Evolutionary conservation across 306 rosid species (phyloP).

Genomic region (Cucumis hystrix): DNA sequence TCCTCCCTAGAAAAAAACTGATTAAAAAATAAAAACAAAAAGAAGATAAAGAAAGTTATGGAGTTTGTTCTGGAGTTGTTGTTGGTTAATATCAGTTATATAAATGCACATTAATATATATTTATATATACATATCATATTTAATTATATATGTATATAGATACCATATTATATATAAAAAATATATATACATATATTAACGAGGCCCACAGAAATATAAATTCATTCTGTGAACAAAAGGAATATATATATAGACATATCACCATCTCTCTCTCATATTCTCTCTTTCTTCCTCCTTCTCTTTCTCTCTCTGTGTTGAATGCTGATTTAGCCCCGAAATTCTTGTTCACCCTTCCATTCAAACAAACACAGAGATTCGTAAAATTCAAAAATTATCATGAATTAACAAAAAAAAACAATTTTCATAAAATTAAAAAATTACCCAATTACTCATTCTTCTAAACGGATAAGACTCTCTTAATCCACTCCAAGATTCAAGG

Average conservation of each 20-base stretch:
- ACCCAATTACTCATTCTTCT: constrained; percentile 12
- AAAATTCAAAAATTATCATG: not conserved
- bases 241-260: constrained; percentile 26
- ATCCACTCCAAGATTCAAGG: constrained; percentile 36
- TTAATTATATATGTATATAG: not conserved
- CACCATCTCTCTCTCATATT: constrained; percentile 35
- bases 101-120: not conserved
- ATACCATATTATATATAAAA: not conserved
- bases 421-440: not conserved
- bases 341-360: constrained; percentile 35
- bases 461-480: constrained; percentile 37
- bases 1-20: no score
- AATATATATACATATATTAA: not conserved
- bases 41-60: not conserved
- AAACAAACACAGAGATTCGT: constrained; percentile 12
- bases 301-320: constrained; percentile 25
- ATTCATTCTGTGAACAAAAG: constrained; percentile 13
- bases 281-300: constrained; percentile 3
- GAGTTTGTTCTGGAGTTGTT: not conserved
- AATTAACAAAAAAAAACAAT: not conserved
- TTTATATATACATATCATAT: no score
- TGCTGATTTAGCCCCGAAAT: constrained; percentile 47
- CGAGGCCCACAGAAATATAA: constrained; percentile 13
- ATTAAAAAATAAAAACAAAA: not conserved
- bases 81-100: constrained; percentile 9